Evolutionary conservation across 768 basidiomycete genomes (phyloP).

Genomic region (Tylopilus sp.): DNA sequence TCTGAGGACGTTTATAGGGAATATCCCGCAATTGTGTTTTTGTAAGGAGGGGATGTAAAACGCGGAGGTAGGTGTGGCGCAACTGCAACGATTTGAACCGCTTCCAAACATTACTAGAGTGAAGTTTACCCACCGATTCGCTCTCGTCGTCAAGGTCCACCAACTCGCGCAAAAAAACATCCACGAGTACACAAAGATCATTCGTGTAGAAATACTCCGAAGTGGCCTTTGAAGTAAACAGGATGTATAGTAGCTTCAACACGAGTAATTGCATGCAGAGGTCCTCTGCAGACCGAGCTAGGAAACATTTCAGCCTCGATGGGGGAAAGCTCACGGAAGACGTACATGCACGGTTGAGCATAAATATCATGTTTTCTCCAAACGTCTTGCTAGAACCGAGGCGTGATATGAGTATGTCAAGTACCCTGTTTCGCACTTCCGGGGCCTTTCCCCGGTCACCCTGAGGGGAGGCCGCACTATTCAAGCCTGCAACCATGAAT

Average conservation of each 20-base stretch:
- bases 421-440: constrained; percentile 69
- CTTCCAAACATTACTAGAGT: neutral
- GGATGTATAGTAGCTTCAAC: constrained; percentile 89
- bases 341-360: constrained; percentile 93
- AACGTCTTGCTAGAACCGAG: constrained; percentile 89
- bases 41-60: constrained; percentile 90
- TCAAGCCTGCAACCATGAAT: constrained; percentile 89
- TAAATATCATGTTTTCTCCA: constrained; percentile 98
- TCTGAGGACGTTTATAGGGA: constrained; percentile 91
- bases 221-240: constrained; percentile 91
- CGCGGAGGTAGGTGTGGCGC: constrained; percentile 95
- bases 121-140: constrained; percentile 67
- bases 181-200: constrained; percentile 92
- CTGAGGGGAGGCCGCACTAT: constrained; percentile 21
- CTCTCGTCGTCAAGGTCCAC: constrained; percentile 89
- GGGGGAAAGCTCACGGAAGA: constrained; percentile 10
- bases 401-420: constrained; percentile 81
- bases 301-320: constrained; percentile 3
- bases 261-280: constrained; percentile 93
- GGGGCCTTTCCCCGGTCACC: constrained; percentile 27
- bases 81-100: constrained; percentile 44
- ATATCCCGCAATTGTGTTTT: constrained; percentile 84
- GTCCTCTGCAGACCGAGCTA: constrained; percentile 85
- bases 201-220: constrained; percentile 98
- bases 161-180: constrained; percentile 95